Evolutionary conservation across 225 moss, liverwort and hornwort genomes (phyloP), one percentile per base, ranked within the genome.

Genomic region (Pseudisothecium myosuroides): DNA sequence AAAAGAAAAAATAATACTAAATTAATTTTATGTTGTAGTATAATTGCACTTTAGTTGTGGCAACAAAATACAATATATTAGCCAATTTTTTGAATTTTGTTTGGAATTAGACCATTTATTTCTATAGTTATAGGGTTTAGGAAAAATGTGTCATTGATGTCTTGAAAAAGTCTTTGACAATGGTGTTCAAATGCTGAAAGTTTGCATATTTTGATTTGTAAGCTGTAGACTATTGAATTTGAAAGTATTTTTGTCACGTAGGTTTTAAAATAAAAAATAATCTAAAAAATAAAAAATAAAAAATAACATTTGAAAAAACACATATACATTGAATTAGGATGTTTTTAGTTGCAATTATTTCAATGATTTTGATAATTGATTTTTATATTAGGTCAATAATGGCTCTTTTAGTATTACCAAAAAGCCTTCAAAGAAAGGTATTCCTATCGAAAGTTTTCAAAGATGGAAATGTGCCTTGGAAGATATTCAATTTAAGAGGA

Each of bases 141-240:
- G 69, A 41, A 41, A 15, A 6, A 65, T 9, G 5, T 71, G 1
- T 41, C 15, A 15, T 41, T 43, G 43, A 71, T 71, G 41, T 43
- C 26, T n/a, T 2, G 1, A 43, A 71, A 71, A 43, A 15, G 14
- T 1, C 5, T 15, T 71, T 41, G 71, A 71, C 16, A 6, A 16
- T 43, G 69, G 24, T 0, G 0, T 69, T 24, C 0, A 5, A 0
- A 69, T 14, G 43, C 5, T 9, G 0, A 27, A 71, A 27, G 9
- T 43, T 71, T 71, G 41, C 15, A 41, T 26, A 41, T 41, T 71
- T 69, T 39, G 8, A 14, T 41, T 71, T 26, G 9, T 3, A 14
- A 71, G 5, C 10, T 41, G 3, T 1, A 41, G 26, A 5, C 8
- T 8, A 41, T 71, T 41, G 41, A 71, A 15, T 26, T 26, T 71